Evolutionary conservation across 2,329 filamentous ascomycete species (phyloP).

Genomic region (Cladosporium sp.): DNA sequence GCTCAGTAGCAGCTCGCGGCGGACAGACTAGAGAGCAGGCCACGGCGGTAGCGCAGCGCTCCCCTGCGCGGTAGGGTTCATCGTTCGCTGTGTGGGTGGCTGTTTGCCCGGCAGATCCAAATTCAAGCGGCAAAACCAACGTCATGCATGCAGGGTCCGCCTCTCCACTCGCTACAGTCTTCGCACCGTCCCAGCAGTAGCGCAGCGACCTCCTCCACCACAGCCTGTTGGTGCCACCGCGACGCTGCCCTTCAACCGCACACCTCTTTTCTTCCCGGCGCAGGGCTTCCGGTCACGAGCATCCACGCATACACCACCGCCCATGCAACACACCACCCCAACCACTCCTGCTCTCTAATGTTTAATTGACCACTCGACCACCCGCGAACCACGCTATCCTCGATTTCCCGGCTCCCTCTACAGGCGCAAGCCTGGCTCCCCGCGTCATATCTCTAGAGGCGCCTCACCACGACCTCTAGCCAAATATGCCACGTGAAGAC

Average conservation of each 20-base stretch:
- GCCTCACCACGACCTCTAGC: constrained; percentile 2
- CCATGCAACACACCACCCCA: neutral
- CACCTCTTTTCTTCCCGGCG: constrained; percentile 11
- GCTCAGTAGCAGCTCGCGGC: no score
- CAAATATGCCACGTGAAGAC: constrained; percentile 9
- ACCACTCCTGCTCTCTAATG: neutral
- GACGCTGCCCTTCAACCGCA: neutral
- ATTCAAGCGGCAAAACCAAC: neutral
- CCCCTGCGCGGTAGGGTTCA: no score
- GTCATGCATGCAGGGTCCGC: constrained; percentile 1
- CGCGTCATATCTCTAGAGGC: constrained; percentile 3
- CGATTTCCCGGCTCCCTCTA: neutral
- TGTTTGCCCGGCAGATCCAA: constrained; percentile 8
- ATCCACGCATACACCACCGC: neutral
- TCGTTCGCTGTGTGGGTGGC: neutral
- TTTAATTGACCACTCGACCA: constrained; percentile 8
- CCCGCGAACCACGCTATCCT: constrained; percentile 2
- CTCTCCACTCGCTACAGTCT: constrained; percentile 7
- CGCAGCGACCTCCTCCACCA: constrained; percentile 8
- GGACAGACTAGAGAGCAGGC: no score
- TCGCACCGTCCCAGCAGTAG: constrained; percentile 8
- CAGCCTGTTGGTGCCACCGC: constrained; percentile 5
- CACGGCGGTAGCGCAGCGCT: no score
- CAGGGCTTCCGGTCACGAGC: constrained; percentile 13
- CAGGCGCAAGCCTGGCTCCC: constrained; percentile 10